A percentile compares a stretch with the other conserved stretches of the same genome.
Conservation (phyloP, 768 basidiomycete genomes). For the Suillus tomentosus region DNA sequence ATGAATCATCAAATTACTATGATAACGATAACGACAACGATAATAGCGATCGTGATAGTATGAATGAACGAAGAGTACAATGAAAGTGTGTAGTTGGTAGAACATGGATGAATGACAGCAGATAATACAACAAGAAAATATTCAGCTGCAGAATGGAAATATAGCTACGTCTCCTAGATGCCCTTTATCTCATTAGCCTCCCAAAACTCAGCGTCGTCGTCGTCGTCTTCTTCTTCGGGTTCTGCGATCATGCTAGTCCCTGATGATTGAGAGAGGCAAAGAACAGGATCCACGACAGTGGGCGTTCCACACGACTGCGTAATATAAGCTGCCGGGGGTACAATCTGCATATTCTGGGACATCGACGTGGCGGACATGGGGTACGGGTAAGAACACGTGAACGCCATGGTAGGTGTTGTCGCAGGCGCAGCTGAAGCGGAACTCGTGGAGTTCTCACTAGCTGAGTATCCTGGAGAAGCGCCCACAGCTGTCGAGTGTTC, state of each 20-base stretch:
- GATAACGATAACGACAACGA: background rate
- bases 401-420: background rate
- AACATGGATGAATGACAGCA: background rate
- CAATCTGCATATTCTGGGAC: background rate
- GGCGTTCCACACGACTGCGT: background rate
- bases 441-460: background rate
- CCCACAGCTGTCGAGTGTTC: background rate
- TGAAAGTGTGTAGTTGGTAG: background rate
- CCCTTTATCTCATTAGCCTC: background rate
- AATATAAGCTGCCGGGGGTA: background rate
- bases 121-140: background rate
- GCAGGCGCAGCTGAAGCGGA: background rate
- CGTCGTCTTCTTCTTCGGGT: background rate
- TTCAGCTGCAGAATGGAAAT: background rate
- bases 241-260: background rate
- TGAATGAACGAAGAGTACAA: background rate
- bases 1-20: background rate
- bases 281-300: background rate
- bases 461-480: background rate
- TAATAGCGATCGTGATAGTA: background rate
- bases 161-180: background rate
- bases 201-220: background rate
- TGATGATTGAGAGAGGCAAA: background rate
- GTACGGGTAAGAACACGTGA: background rate
- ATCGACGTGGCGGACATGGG: background rate